Evolutionary conservation across 768 basidiomycete genomes (phyloP), one percentile per base, ranked within the genome.

Genomic region (Russula foetens): DNA sequence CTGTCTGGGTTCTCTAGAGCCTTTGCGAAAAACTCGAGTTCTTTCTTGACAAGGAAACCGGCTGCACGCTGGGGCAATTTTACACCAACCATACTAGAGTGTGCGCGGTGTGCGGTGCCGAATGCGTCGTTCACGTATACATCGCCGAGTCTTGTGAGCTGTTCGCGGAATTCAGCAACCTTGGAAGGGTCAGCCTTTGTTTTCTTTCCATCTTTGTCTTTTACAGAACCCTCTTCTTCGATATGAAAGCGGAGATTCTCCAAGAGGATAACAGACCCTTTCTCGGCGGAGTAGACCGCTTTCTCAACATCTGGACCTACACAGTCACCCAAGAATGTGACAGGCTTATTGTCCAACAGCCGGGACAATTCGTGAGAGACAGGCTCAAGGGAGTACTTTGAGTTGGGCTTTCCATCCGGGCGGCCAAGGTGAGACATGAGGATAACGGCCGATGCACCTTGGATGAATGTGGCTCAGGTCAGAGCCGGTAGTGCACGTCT

Each of bases 111-210:
- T 53, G 95, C 96, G 47, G 96, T 99, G 51, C 96, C 96, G 71
- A 99, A 99, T 26, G 96, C 96, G 72, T 99, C 96, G 77, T 99
- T 99, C 73, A 99, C 80, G 73, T 98, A 98, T 65, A 99, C 88
- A 69, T 98, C 94, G 54, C 95, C 95, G 66, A 99, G 86, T 58
- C 79, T 81, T 58, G 96, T 98, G 67, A 99, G 84, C 38, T 85
- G 78, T 70, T 92, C 85, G 49, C 92, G 82, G 82, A 99, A 99
- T 68, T 84, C 76, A 57, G 85, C 74, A 62, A 98, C 90, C 62
- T 82, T 80, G 53, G 83, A 81, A 23, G 88, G 78, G 71, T 94
- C 90, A 45, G 97, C 96, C 77, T 98, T 98, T 67, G 82, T 88
- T 80, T 99, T 99, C 69, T 86, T 84, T 50, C 94, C 93, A 54